phyloP scores from a whole-genome alignment of 2,329 filamentous ascomycete species.

The Arthrobotrys conoides region DNA sequence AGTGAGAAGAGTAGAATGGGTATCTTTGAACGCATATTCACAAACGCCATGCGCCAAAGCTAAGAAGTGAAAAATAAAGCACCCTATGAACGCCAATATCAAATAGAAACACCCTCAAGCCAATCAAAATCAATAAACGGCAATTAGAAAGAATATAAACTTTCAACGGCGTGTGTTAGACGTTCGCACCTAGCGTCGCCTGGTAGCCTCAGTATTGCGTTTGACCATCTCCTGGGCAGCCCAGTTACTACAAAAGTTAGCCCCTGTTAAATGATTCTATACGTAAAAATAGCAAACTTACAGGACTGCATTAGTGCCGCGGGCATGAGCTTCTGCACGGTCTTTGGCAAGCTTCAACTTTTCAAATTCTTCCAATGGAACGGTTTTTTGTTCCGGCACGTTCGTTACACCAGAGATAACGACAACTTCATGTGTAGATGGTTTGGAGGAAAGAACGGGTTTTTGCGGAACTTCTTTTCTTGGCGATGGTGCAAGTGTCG shows the following conservation, averaged over 20 bases:
- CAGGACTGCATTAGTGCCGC: constrained; percentile 48
- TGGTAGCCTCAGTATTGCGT: background rate
- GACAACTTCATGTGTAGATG: constrained; percentile 2
- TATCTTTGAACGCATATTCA: constrained; percentile 44
- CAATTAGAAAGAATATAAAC: background rate
- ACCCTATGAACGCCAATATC: background rate
- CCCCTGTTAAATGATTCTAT: background rate
- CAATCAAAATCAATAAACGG: background rate
- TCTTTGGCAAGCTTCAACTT: constrained; percentile 43
- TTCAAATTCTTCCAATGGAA: constrained; percentile 27
- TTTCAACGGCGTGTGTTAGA: background rate
- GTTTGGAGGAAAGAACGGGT: constrained; percentile 9
- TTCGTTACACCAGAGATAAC: constrained; percentile 5
- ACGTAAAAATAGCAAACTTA: constrained; percentile 17
- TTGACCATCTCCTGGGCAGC: constrained; percentile 18
- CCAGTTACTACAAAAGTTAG: constrained; percentile 19
- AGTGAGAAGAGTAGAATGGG: constrained; percentile 16
- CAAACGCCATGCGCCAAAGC: constrained; percentile 46
- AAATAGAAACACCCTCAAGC: constrained; percentile 2
- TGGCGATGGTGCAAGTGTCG: background rate
- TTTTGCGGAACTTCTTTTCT: background rate
- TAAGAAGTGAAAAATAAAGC: constrained; percentile 5
- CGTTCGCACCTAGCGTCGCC: constrained; percentile 6
- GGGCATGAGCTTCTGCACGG: constrained; percentile 44
- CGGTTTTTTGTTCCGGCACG: constrained; percentile 16